Evolutionary conservation across 1,284 basidiomycete genomes (phyloP).

Genomic region (Apiotrichum montevideense): DNA sequence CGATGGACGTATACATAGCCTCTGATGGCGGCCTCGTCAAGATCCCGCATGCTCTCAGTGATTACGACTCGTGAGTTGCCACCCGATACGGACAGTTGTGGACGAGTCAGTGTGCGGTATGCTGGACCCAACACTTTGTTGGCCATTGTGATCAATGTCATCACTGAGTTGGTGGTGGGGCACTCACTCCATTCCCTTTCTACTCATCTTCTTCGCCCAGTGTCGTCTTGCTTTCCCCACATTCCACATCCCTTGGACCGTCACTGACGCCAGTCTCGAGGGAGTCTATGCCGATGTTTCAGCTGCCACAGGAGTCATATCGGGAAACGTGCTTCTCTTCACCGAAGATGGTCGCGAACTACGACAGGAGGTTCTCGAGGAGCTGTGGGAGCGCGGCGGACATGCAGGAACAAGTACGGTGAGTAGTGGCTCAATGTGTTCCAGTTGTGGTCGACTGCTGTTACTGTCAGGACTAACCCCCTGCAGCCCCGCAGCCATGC

Average conservation of each 20-base stretch:
- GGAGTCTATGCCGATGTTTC: conserved; percentile 29
- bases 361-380: conserved; percentile 30
- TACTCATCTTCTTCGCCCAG: too few species aligned
- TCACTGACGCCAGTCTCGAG: conserved; percentile 26
- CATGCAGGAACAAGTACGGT: conserved; percentile 25
- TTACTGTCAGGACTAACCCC: neutral
- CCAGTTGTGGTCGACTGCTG: too few species aligned
- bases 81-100: too few species aligned
- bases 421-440: conserved; percentile 1
- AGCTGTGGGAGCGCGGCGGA: conserved; percentile 36
- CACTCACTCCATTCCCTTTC: too few species aligned
- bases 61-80: conserved; percentile 34
- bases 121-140: neutral
- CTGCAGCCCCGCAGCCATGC: conserved; percentile 11
- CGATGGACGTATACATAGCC: conserved; percentile 38
- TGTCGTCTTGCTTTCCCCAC: too few species aligned
- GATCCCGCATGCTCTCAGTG: conserved; percentile 24
- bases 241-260: too few species aligned
- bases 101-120: too few species aligned
- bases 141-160: too few species aligned
- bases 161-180: too few species aligned
- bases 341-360: conserved; percentile 41
- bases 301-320: conserved; percentile 17
- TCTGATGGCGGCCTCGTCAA: conserved; percentile 36
- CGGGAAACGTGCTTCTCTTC: conserved; percentile 39